Evolutionary conservation across 1,139 yeast genomes (phyloP), one percentile per base, ranked within the genome.

Genomic region (Zygoascus sp.): DNA sequence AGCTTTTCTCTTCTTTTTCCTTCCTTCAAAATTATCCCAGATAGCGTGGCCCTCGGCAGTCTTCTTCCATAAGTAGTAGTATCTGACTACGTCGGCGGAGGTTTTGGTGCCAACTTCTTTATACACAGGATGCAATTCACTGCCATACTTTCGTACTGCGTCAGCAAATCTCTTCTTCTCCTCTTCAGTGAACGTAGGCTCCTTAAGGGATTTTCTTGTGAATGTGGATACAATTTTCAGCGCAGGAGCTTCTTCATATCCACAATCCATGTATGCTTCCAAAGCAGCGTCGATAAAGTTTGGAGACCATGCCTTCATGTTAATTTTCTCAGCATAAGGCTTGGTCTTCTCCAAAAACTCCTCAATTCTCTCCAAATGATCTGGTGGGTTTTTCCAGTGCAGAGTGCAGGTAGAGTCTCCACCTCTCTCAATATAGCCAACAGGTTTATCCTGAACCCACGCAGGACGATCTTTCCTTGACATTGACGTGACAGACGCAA

Each of bases 41-140:
- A 86, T 84, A 44, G 67, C 61, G 53, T 76, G 79, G 0, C 97
- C 97, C 47, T 74, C 74, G 25, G 76, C 70, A 0, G 96, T 82
- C 63, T 90, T 90, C 64, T 90, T 90, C 97, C 97, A 90, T 45
- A 85, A 68, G 59, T 90, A 90, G 60, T 87, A 90, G 61, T 76
- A 90, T 46, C 96, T 67, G 0, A 90, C 97, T 53, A 89, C 75
- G 80, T 83, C 85, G 0, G 90, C 76, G 46, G 80, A 70, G 0
- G 87, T 72, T 55, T 85, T 94, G 0, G 89, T 74, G 36, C 75
- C 75, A 5, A 90, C 94, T 52, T 74, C 76, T 58, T 80, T 77
- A 55, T 65, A 77, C 0, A 87, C 94, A 1, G 85, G 88, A 58
- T 79, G 80, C 19, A 90, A 66, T 59, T 90, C 96, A 60, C 88